A percentile compares a stretch with the other conserved stretches of the same genome.
Conservation (phyloP, 2,329 filamentous ascomycete species). For the Akanthomyces dipterigenus region DNA sequence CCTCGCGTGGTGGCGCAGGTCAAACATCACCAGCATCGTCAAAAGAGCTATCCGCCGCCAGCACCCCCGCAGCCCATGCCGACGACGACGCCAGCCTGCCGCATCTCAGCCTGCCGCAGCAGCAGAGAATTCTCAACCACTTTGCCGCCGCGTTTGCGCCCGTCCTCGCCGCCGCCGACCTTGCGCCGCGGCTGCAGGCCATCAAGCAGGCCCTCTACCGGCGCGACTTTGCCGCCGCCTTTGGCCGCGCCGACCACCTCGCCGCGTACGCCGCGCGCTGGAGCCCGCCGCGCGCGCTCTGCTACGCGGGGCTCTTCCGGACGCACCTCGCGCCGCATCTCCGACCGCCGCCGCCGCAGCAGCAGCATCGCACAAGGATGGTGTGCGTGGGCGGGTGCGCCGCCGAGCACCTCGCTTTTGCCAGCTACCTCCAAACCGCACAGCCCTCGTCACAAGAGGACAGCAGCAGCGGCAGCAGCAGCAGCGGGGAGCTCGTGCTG, state of each 20-base stretch:
- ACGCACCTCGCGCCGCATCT: background rate
- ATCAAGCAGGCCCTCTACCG: constrained; percentile 83
- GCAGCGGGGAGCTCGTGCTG: constrained; percentile 45
- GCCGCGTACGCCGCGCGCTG: constrained; percentile 83
- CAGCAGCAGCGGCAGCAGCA: background rate
- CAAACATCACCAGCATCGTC: background rate
- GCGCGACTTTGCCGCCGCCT: constrained; percentile 76
- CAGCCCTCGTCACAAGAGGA: background rate
- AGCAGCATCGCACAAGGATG: constrained; percentile 30
- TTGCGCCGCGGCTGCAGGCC: constrained; percentile 60
- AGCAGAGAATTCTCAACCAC: constrained; percentile 66
- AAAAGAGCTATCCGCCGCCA: background rate
- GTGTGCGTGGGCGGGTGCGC: constrained; percentile 51
- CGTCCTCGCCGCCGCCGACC: constrained; percentile 48
- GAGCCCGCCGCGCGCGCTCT: constrained; percentile 80
- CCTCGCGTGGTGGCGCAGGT: background rate
- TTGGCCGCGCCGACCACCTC: constrained; percentile 63
- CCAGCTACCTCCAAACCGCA: constrained; percentile 32
- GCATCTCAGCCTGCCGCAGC: constrained; percentile 23
- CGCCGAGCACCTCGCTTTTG: constrained; percentile 54
- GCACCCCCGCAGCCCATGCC: background rate
- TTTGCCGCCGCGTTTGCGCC: constrained; percentile 46
- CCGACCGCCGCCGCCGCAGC: constrained; percentile 20
- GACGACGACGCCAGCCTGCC: background rate
- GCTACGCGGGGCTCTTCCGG: constrained; percentile 60